A percentile compares a stretch with the other conserved stretches of the same genome.
Conservation (phyloP, 345 rosid genomes). For the Eucalyptus victrix region DNA sequence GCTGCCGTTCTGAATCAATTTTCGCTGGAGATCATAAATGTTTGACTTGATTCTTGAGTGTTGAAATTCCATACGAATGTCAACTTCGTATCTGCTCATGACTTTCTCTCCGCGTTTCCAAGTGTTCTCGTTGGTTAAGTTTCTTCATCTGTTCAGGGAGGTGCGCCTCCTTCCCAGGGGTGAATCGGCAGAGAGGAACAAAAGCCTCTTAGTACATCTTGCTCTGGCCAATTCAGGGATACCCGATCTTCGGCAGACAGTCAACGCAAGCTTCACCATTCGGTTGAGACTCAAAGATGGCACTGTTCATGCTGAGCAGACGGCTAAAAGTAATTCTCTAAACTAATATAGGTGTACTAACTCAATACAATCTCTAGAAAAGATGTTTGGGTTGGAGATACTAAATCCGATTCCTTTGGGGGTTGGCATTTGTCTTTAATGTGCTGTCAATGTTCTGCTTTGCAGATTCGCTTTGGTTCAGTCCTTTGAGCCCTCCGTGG, state of each 20-base stretch:
- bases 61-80: neutral
- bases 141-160: neutral
- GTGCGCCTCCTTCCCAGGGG: neutral
- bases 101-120: neutral
- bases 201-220: neutral
- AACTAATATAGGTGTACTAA: neutral
- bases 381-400: neutral
- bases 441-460: neutral
- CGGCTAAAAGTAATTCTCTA: neutral
- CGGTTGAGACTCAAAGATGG: neutral
- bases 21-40: neutral
- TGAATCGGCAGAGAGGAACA: neutral
- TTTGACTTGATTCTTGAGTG: neutral
- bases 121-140: neutral
- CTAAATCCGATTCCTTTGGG: neutral
- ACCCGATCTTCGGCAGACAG: neutral
- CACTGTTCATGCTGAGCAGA: neutral
- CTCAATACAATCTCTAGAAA: neutral
- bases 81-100: neutral
- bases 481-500: neutral
- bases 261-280: neutral
- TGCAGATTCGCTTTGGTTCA: neutral
- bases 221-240: neutral
- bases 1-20: neutral
- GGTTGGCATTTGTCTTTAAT: neutral